Evolutionary conservation across 2,329 filamentous ascomycete genomes (phyloP).

Genomic region (Pseudopithomyces chartarum): DNA sequence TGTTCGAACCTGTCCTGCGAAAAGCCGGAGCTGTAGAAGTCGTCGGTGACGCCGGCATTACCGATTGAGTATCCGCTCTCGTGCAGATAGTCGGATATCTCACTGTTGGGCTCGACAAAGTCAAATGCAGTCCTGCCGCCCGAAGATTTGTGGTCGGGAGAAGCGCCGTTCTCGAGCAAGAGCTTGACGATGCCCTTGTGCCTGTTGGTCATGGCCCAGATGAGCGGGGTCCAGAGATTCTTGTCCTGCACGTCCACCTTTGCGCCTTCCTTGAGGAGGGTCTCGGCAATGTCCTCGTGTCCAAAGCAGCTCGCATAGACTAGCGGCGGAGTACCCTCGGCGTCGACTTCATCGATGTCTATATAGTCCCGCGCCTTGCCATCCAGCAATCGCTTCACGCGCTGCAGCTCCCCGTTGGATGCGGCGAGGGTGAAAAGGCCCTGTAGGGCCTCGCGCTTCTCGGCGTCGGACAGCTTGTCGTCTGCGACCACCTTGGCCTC

Average conservation of each 20-base stretch:
- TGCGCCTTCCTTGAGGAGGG: slow-evolving; percentile 82
- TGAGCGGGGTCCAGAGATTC: slow-evolving; percentile 96
- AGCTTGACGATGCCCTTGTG: slow-evolving; percentile 96
- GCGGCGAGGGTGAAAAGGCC: slow-evolving; percentile 92
- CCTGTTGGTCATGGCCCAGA: slow-evolving; percentile 99
- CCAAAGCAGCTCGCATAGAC: slow-evolving; percentile 99
- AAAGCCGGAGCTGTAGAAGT: slow-evolving; percentile 93
- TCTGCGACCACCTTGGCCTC: slow-evolving; percentile 80
- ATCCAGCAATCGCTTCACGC: slow-evolving; percentile 75
- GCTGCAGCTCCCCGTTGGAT: slow-evolving; percentile 89
- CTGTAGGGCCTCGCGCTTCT: slow-evolving; percentile 83
- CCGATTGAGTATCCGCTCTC: slow-evolving; percentile 92
- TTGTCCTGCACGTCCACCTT: slow-evolving; percentile 92
- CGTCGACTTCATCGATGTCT: slow-evolving; percentile 85
- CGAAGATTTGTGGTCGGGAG: slow-evolving; percentile 93
- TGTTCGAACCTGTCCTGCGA: slow-evolving; percentile 95
- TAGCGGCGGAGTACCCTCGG: slow-evolving; percentile 93
- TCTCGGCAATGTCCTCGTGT: slow-evolving; percentile 84
- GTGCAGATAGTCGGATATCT: slow-evolving; percentile 94
- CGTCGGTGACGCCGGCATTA: slow-evolving; percentile 77
- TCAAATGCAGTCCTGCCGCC: slow-evolving; percentile 93
- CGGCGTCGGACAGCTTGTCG: slow-evolving; percentile 71
- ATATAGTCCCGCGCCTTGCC: slow-evolving; percentile 77
- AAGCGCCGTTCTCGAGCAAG: slow-evolving; percentile 89
- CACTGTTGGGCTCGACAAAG: slow-evolving; percentile 92